Conservation (phyloP, 1,284 basidiomycete genomes). For the Cryptococcus wingfieldii region DNA sequence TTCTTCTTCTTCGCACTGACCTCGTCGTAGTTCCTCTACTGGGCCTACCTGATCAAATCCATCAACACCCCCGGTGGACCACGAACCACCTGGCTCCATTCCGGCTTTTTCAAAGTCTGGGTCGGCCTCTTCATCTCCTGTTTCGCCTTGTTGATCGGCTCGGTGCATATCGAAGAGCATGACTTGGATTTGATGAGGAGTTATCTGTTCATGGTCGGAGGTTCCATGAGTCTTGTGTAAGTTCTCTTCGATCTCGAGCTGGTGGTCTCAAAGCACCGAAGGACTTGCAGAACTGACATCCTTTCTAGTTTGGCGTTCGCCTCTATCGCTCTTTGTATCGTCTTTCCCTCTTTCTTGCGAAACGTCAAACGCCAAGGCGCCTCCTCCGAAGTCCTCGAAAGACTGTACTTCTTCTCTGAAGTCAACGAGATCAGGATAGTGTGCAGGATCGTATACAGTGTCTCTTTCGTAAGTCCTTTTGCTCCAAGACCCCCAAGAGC, state of each 20-base stretch:
- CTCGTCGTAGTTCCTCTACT: conserved; percentile 23
- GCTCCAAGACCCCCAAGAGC: neutral
- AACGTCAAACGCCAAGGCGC: conserved; percentile 25
- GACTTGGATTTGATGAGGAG: conserved; percentile 25
- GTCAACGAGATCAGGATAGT: conserved; percentile 28
- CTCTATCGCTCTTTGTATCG: conserved; percentile 21
- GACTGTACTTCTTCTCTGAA: conserved; percentile 31
- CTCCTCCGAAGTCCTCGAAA: conserved; percentile 30
- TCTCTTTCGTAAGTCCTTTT: conserved; percentile 21
- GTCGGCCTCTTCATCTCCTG: conserved; percentile 9
- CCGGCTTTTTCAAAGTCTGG: conserved; percentile 25
- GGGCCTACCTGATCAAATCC: conserved; percentile 28
- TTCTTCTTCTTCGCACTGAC: neutral
- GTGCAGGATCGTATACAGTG: conserved; percentile 26
- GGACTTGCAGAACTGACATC: neutral
- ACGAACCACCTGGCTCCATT: conserved; percentile 18
- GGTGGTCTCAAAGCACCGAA: neutral
- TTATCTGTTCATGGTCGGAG: conserved; percentile 33
- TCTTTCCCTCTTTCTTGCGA: conserved; percentile 22
- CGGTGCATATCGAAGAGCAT: conserved; percentile 21
- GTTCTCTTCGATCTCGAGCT: conserved; percentile 3
- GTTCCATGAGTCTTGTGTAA: conserved; percentile 20
- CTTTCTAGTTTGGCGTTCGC: conserved; percentile 19
- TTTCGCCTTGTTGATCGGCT: conserved; percentile 16
- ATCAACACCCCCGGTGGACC: conserved; percentile 19